Evolutionary conservation across 768 basidiomycete genomes (phyloP), one percentile per base, ranked within the genome.

Genomic region (Podaxis sp.): DNA sequence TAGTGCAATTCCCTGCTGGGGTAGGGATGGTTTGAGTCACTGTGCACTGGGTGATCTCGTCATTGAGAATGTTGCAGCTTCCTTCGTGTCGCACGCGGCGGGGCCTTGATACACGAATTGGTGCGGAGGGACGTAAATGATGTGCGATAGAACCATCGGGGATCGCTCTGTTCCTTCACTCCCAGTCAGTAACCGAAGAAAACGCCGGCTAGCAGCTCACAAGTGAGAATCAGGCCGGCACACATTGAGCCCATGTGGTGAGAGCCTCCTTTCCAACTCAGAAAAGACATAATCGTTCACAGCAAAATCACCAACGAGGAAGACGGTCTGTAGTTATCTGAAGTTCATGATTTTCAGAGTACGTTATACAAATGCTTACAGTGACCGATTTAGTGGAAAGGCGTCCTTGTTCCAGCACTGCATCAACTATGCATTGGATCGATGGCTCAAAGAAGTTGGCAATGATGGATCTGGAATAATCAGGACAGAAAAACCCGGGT

Each of bases 281-380:
- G 65, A 47, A 65, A 76, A 79, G 15, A 84, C 67, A 75, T 78
- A 83, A 50, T 80, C 78, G 59, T 77, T 82, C 0, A 80, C 79
- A 17, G 79, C 79, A 66, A 84, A 84, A 0, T 82, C 83, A 22
- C 83, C 82, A 5, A 84, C 81, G 1, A 85, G 73, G 47, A 77
- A 71, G 12, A 77, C 70, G 17, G 69, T 70, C 77, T 77, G 24
- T 22, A 60, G 9, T 27, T 11, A 7, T 11, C 22, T 24, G 24
- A 55, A 22, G 40, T 5, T 61, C 47, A 15, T n/a, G 7, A 6
- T 6, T 43, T 17, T n/a, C 0, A 2, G 2, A 2, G n/a, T 17
- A 43, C 17, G 17, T 6, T 43, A 2, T 13, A 57, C 24, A 8
- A 52, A 51, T 36, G 12, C 70, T 50, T 40, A 74, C 75, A 9